Conservation (phyloP, 805 yeast species). For the Pichia heedii region DNA sequence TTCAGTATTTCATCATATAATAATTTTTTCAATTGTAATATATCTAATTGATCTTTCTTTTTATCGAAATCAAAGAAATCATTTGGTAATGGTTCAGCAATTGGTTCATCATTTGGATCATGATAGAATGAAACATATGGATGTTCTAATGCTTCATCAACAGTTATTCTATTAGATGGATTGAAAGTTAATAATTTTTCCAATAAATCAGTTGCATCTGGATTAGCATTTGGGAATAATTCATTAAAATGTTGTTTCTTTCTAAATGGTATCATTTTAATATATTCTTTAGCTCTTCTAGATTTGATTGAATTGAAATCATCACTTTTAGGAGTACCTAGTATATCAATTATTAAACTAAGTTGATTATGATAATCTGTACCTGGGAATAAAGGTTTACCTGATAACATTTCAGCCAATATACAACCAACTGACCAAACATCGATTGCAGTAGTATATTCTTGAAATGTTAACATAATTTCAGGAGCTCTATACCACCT, state of each 20-base stretch:
- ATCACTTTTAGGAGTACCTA: constrained; percentile 82
- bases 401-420: constrained; percentile 79
- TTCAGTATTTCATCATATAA: constrained; percentile 76
- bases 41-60: constrained; percentile 66
- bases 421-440: constrained; percentile 97
- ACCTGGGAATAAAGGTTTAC: constrained; percentile 88
- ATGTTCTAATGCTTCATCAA: constrained; percentile 73
- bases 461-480: constrained; percentile 89
- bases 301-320: constrained; percentile 70
- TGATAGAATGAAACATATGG: constrained; percentile 85
- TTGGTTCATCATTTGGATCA: constrained; percentile 91
- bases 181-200: constrained; percentile 72
- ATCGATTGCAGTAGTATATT: constrained; percentile 91
- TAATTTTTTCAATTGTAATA: constrained; percentile 68
- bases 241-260: constrained; percentile 49
- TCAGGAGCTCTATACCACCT: constrained; percentile 98
- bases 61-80: constrained; percentile 87
- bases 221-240: constrained; percentile 45
- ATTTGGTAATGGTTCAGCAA: constrained; percentile 70
- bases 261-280: constrained; percentile 65
- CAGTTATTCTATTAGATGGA: constrained; percentile 76
- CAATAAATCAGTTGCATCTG: constrained; percentile 59
- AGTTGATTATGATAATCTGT: constrained; percentile 89
- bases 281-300: constrained; percentile 81
- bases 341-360: constrained; percentile 69